These are phyloP conservation scores for Populus hybrid DNA, from an alignment of 441 rosid genomes.

Conservation along the genomic window DNA sequence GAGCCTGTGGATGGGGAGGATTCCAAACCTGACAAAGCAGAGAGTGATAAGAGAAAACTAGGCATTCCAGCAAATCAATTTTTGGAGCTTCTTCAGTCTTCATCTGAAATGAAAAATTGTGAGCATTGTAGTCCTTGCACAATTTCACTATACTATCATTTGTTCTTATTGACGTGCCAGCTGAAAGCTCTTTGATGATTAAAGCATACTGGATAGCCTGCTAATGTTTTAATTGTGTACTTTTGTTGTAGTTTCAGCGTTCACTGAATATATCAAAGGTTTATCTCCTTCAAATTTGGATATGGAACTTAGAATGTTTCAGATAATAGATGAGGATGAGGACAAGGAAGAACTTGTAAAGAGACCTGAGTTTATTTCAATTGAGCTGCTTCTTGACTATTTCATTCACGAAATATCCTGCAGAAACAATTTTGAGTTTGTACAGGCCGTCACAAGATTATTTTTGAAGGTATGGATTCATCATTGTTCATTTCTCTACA, in stretches of 20 bases:
- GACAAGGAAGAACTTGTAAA: constrained; percentile 53
- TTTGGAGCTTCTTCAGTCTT: constrained; percentile 57
- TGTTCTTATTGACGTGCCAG: constrained; percentile 3
- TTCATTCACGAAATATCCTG: constrained; percentile 63
- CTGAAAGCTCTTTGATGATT: constrained; percentile 3
- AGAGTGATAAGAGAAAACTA: constrained; percentile 28
- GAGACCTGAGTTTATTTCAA: constrained; percentile 58
- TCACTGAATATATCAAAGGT: constrained; percentile 75
- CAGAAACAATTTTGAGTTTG: constrained; percentile 81
- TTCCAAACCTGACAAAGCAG: constrained; percentile 30
- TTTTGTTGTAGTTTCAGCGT: constrained; percentile 54
- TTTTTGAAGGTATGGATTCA: constrained; percentile 74
- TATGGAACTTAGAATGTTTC: constrained; percentile 88
- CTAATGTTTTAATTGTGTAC: constrained; percentile 19
- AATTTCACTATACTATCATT: neutral
- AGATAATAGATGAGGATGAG: constrained; percentile 83
- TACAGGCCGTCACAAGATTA: constrained; percentile 77
- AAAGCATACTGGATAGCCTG: neutral
- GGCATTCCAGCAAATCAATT: constrained; percentile 46
- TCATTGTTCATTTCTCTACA: neutral
- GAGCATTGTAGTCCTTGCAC: constrained; percentile 20
- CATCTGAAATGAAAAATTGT: constrained; percentile 59
- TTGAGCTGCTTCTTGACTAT: constrained; percentile 72
- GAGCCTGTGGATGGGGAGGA: constrained; percentile 36
- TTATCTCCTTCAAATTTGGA: constrained; percentile 92